Evolutionary conservation across 805 yeast genomes (phyloP), one percentile per base, ranked within the genome.

Genomic region (Limtongozyma cylindracea): DNA sequence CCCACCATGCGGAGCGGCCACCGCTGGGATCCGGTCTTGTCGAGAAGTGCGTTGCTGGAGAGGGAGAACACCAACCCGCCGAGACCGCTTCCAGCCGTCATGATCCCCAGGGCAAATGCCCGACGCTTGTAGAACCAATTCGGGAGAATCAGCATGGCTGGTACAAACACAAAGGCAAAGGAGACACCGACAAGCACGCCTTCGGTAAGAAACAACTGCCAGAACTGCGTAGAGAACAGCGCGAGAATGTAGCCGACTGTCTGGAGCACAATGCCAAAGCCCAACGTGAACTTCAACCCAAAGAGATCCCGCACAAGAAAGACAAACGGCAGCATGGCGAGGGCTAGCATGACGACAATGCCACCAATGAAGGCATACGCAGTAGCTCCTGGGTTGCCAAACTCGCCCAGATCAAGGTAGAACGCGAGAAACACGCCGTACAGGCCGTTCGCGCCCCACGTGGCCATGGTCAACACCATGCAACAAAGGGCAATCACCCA

Each of bases 371-470:
- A 43, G 9, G 19, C 19, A 17, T 7, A 17, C n/a, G 6, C 19
- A n/a, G n/a, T n/a, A n/a, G n/a, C n/a, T n/a, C n/a, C n/a, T n/a
- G n/a, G n/a, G n/a, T n/a, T n/a, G n/a, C 76, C 74, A 37, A 56
- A 72, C 27, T 67, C 27, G 20, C 56, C 39, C 23, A 54, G 35
- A 19, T 56, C 52, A 12, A 70, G 29, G 33, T 67, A 72, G 29
- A 50, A 53, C 2, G 71, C 53, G 13, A 71, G 43, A 29, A 64
- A 68, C 4, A 72, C 55, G 14, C 77, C 70, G 35, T 54, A 72
- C 3, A 68, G 70, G 5, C 63, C 46, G 29, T 70, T 70, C 30
- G 71, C 57, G 9, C 88, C 88, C 82, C 84, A 72, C 0, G 76
- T 59, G 18, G 58, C 48, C 29, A 64, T 56, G 37, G 63, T 61